Evolutionary conservation across 495 filamentous ascomycete genomes (phyloP), one percentile per base, ranked within the genome.

Genomic region (Hypomontagnella monticulosa): DNA sequence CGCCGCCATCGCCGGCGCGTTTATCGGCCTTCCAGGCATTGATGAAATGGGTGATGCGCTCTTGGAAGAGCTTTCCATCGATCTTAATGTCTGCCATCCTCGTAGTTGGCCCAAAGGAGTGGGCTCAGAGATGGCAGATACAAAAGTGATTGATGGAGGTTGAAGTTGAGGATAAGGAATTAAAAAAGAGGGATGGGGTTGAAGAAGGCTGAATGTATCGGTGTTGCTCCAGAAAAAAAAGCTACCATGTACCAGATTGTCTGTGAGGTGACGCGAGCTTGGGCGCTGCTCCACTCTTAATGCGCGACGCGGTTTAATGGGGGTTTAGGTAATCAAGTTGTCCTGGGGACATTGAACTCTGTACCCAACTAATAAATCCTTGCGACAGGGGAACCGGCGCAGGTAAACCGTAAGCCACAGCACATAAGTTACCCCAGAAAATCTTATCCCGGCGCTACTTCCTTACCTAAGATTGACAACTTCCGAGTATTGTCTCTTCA

Each of bases 1-100:
- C 79, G 71, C 87, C 79, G 71, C 87, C 83, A 79, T 96, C 88
- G 69, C 87, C 87, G 60, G 83, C 81, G 64, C 95, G 91, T 80
- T 93, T 97, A 81, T 97, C 92, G 66, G 89, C 83, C 83, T 97
- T 98, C 95, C 96, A 99, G 83, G 91, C 87, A 69, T 89, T 85
- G 72, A 92, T 81, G 67, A 99, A 89, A 72, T 88, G 89, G 53
- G 89, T 89, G 48, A 98, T 84, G 73, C 93, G 95, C 79, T 91
- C 92, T 75, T 96, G 93, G 79, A 99, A 99, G 72, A 85, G 80
- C 73, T 87, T 87, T 78, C 89, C 91, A 80, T 98, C 93, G 79
- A 99, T 97, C 73, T 89, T 89, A 79, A 98, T 86, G 61, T 85
- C 83, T 60, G 79, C 80, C 84, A 86, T 86, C 71, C 71, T 80